Evolutionary conservation across 306 rosid genomes (phyloP).

Genomic region (Castanea sativa): DNA sequence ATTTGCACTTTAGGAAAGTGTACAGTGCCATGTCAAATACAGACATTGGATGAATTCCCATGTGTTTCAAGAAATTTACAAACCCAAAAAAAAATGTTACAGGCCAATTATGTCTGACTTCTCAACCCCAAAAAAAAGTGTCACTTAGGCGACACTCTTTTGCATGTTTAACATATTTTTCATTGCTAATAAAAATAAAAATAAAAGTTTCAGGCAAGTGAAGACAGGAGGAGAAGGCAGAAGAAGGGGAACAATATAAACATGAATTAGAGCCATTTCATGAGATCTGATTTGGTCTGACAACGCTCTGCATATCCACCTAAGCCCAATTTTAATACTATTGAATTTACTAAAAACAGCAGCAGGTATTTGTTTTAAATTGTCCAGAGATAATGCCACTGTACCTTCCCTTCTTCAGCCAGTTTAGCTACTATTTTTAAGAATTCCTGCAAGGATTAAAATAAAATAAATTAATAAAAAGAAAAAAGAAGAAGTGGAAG

Average conservation of each 20-base stretch:
- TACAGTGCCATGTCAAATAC: neutral
- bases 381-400: conserved; percentile 2
- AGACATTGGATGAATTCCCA: neutral
- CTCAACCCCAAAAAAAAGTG: neutral
- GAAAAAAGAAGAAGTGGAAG: neutral
- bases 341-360: conserved; percentile 23
- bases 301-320: neutral
- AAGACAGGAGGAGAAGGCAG: neutral
- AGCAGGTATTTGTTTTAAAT: conserved; percentile 19
- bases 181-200: too few species aligned
- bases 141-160: too few species aligned
- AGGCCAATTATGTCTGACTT: neutral
- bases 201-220: conserved; percentile 7
- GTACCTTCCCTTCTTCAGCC: conserved; percentile 97
- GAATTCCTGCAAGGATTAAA: conserved; percentile 57
- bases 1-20: neutral
- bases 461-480: neutral
- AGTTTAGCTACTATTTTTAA: conserved; percentile 82
- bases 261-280: conserved; percentile 14
- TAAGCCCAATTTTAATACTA: neutral
- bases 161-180: too few species aligned
- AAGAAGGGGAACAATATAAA: neutral
- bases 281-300: neutral
- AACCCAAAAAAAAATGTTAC: too few species aligned
- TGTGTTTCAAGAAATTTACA: conserved; percentile 1